These are phyloP conservation scores for Hyaloperonospora brassicae DNA, from an alignment of 352 stramenopile species.

Conservation along the genomic window DNA sequence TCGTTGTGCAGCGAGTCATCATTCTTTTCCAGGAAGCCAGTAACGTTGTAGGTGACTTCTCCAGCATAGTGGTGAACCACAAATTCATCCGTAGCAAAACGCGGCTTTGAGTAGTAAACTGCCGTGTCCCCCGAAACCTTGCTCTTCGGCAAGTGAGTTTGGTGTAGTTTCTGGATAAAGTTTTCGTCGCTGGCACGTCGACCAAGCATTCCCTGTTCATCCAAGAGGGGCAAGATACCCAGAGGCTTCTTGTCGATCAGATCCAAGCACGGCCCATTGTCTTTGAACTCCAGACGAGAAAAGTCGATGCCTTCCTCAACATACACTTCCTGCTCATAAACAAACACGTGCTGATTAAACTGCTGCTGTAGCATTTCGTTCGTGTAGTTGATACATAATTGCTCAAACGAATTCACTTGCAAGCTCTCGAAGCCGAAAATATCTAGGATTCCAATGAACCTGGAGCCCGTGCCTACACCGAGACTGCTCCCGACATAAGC, in stretches of 20 bases:
- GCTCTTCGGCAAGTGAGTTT: constrained; percentile 79
- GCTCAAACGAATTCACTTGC: constrained; percentile 90
- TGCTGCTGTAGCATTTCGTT: constrained; percentile 94
- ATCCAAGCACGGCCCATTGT: constrained; percentile 90
- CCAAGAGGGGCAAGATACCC: constrained; percentile 90
- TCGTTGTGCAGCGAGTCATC: constrained; percentile 93
- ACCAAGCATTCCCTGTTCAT: constrained; percentile 93
- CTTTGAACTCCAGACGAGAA: constrained; percentile 86
- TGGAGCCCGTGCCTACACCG: constrained; percentile 26
- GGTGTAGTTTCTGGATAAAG: constrained; percentile 88
- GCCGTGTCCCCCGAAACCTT: constrained; percentile 65
- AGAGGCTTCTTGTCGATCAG: constrained; percentile 90
- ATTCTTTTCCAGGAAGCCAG: constrained; percentile 97
- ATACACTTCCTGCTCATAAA: constrained; percentile 96
- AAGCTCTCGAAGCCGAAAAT: constrained; percentile 97
- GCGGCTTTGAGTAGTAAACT: constrained; percentile 82
- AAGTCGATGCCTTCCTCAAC: constrained; percentile 94
- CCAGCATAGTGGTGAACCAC: constrained; percentile 96
- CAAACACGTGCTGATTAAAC: constrained; percentile 95
- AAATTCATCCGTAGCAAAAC: constrained; percentile 89
- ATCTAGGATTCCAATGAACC: constrained; percentile 93
- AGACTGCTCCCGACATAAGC: constrained; percentile 43
- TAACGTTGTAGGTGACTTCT: constrained; percentile 93
- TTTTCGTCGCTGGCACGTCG: constrained; percentile 86
- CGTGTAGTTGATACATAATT: constrained; percentile 95